Evolutionary conservation across 2,329 filamentous ascomycete species (phyloP).

Genomic region (Sporothrix mexicana): DNA sequence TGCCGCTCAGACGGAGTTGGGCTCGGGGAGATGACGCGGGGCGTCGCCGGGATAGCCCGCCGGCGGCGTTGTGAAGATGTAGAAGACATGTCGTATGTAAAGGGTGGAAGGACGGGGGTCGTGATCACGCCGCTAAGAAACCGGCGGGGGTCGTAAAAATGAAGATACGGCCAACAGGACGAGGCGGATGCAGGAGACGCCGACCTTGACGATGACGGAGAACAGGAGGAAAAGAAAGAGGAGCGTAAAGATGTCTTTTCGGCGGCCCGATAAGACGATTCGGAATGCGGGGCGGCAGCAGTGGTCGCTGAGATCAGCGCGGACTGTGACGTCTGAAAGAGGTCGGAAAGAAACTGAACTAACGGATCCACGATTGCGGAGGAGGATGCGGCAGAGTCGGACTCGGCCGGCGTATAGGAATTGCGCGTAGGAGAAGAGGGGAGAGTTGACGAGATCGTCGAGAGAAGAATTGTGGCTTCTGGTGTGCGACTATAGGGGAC

Average conservation of each 20-base stretch:
- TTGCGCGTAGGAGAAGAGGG: constrained; percentile 38
- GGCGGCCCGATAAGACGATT: background rate
- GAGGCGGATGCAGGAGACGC: constrained; percentile 34
- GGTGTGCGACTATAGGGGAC: constrained; percentile 13
- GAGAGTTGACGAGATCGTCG: constrained; percentile 29
- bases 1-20: constrained; percentile 73
- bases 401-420: constrained; percentile 62
- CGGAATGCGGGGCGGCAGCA: constrained; percentile 20
- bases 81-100: constrained; percentile 48
- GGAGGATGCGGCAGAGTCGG: constrained; percentile 59
- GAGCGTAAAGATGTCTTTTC: constrained; percentile 33
- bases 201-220: constrained; percentile 39
- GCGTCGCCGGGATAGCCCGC: constrained; percentile 72
- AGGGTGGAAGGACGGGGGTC: constrained; percentile 64
- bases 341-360: constrained; percentile 48
- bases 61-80: constrained; percentile 55
- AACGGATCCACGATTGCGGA: constrained; percentile 64
- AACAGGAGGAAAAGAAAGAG: constrained; percentile 38
- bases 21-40: constrained; percentile 88
- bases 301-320: constrained; percentile 24
- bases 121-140: constrained; percentile 63
- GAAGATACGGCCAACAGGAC: constrained; percentile 35
- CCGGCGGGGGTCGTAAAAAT: constrained; percentile 54
- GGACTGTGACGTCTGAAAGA: constrained; percentile 41
- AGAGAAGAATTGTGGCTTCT: constrained; percentile 29